Evolutionary conservation across 2,329 filamentous ascomycete genomes (phyloP).

Genomic region (Penicillium sp.): DNA sequence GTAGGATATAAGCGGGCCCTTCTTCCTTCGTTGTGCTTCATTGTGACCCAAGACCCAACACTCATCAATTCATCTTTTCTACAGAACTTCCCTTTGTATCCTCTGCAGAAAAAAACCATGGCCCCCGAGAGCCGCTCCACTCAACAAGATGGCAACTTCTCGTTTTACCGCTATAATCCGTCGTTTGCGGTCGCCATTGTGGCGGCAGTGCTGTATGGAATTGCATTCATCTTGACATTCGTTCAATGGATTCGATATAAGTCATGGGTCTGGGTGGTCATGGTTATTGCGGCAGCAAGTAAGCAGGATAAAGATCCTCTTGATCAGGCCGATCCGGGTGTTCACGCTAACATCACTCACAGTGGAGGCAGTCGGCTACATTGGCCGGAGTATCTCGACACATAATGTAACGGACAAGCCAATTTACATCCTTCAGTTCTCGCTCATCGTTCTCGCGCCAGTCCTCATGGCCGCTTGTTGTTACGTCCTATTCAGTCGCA

Average conservation of each 20-base stretch:
- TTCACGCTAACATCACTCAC: neutral
- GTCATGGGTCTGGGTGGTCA: slow-evolving; percentile 36
- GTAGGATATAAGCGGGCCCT: neutral
- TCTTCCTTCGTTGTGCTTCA: neutral
- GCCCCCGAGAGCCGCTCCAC: neutral
- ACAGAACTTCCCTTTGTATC: neutral
- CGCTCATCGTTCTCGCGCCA: slow-evolving; percentile 43
- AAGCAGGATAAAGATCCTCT: slow-evolving; percentile 7
- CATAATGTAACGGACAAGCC: slow-evolving; percentile 25
- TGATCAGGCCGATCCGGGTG: neutral
- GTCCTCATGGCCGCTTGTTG: slow-evolving; percentile 45
- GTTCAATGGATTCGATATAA: slow-evolving; percentile 37
- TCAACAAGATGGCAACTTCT: neutral
- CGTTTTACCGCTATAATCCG: slow-evolving; percentile 31
- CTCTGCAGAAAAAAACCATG: neutral
- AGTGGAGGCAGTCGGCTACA: slow-evolving; percentile 47
- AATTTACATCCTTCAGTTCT: slow-evolving; percentile 41
- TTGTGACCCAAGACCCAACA: too few relatives aligned
- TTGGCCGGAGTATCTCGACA: slow-evolving; percentile 34
- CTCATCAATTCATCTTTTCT: neutral
- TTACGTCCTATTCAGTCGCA: slow-evolving; percentile 45
- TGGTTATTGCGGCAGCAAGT: slow-evolving; percentile 37
- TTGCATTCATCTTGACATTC: slow-evolving; percentile 28
- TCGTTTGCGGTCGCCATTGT: slow-evolving; percentile 33
- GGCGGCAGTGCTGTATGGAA: slow-evolving; percentile 30